Percentiles rank a stretch among this genome's conserved stretches.
phyloP scores from a whole-genome alignment of 2,329 filamentous ascomycete species.

The Ophiostoma quercus region DNA sequence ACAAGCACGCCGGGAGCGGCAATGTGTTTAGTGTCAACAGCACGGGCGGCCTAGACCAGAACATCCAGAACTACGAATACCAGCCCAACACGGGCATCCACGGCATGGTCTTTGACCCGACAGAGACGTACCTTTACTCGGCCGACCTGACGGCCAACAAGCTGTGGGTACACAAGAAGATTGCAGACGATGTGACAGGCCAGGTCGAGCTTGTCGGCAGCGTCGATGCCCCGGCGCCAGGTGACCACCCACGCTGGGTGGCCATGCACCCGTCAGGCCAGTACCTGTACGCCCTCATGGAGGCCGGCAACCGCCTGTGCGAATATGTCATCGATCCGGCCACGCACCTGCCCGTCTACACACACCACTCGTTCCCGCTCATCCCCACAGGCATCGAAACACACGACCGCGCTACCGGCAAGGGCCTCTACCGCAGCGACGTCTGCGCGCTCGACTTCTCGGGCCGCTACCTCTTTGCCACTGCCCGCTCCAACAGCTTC shows the following conservation, averaged over 20 bases:
- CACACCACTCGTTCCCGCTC: conserved; percentile 68
- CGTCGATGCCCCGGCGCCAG: conserved; percentile 62
- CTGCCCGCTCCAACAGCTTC: conserved; percentile 70
- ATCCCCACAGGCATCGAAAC: conserved; percentile 65
- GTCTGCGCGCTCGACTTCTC: conserved; percentile 69
- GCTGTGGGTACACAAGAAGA: conserved; percentile 79
- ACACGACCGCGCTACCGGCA: conserved; percentile 37
- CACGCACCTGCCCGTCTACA: conserved; percentile 73
- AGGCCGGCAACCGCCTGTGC: conserved; percentile 77
- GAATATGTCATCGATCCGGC: conserved; percentile 73
- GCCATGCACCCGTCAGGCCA: conserved; percentile 72
- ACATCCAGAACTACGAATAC: conserved; percentile 70
- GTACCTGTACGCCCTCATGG: conserved; percentile 82
- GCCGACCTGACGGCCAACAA: conserved; percentile 73
- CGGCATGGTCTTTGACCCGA: conserved; percentile 74
- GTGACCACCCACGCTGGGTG: conserved; percentile 83
- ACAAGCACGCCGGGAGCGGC: conserved; percentile 75
- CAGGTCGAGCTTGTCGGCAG: conserved; percentile 64
- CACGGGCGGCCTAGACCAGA: conserved; percentile 54
- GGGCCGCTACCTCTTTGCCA: conserved; percentile 74
- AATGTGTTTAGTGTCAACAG: conserved; percentile 64
- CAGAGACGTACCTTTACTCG: conserved; percentile 70
- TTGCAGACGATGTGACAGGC: conserved; percentile 37
- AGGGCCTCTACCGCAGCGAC: conserved; percentile 72
- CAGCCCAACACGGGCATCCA: conserved; percentile 67